Evolutionary conservation across 495 filamentous ascomycete species (phyloP), one percentile per base, ranked within the genome.

Genomic region (Penicillium bialowiezense): DNA sequence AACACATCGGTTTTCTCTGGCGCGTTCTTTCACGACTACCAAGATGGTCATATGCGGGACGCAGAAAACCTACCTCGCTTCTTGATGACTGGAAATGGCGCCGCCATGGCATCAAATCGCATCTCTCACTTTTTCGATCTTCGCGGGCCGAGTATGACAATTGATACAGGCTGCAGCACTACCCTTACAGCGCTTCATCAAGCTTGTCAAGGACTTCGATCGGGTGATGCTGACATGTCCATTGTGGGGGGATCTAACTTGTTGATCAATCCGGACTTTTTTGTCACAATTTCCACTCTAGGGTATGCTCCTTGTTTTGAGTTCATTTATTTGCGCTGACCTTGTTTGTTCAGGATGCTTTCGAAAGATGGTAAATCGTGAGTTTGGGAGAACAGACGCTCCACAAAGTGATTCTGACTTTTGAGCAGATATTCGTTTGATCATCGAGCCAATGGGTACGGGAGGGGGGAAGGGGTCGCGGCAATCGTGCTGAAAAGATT

Each of bases 151-250:
- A 69, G 64, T 34, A 64, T 80, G 41, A 72, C 72, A 0, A 50
- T 79, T 1, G 76, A 81, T 50, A 80, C 77, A 0, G 78, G 70
- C 0, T 81, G 78, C 48, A 79, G 77, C 4, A 69, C 67, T 1
- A 69, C 68, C 5, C 48, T 79, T 21, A 63, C 65, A 1, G 76
- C 73, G 0, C 42, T 80, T 2, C 71, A 81, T 44, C 53, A 60
- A 21, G 77, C 63, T 3, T 62, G 64, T 10, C 69, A 73, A 48
- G 66, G 64, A 12, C 55, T 81, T 13, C 58, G 65, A 5, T 53
- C 34, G 7, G 69, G 70, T 1, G 75, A 79, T 29, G 73, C 67
- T 19, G 41, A 41, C 7, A 47, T 62, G 43, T 60, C 79, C 6
- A 56, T 83, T 14, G 77, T 80, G 17, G 78, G 75, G 18, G 18